Percentiles rank a stretch among this genome's conserved stretches.
Evolutionary conservation across 805 yeast genomes (phyloP).

Genomic region (Priceomyces castillae): DNA sequence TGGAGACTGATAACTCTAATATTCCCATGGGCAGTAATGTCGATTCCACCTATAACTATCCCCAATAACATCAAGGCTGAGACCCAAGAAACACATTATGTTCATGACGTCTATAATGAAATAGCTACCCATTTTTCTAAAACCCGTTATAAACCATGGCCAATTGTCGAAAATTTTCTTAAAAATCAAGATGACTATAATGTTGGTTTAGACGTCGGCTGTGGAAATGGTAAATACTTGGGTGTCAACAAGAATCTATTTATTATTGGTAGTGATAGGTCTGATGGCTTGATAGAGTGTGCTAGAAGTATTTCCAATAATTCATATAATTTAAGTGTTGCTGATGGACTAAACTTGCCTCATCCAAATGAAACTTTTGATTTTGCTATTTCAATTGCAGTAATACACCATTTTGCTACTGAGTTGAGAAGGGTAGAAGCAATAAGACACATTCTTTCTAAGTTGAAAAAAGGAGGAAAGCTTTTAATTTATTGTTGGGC

Average conservation of each 20-base stretch:
- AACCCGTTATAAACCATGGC: constrained; percentile 97
- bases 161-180: constrained; percentile 78
- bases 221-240: constrained; percentile 95
- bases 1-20: not conserved
- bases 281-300: constrained; percentile 65
- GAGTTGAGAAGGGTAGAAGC: constrained; percentile 76
- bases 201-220: constrained; percentile 90
- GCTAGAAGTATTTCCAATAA: constrained; percentile 45
- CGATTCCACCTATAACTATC: constrained; percentile 27
- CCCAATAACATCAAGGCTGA: constrained; percentile 41
- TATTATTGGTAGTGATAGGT: constrained; percentile 73
- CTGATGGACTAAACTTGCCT: constrained; percentile 70
- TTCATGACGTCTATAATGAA: constrained; percentile 89
- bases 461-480: constrained; percentile 57
- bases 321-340: constrained; percentile 59
- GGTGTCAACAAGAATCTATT: constrained; percentile 64
- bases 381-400: constrained; percentile 94
- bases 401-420: constrained; percentile 92
- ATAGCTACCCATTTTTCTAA: constrained; percentile 92
- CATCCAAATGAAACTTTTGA: constrained; percentile 47
- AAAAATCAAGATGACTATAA: constrained; percentile 47
- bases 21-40: constrained; percentile 14
- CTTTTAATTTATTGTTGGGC: constrained; percentile 96
- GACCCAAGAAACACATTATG: constrained; percentile 68
- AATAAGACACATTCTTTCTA: constrained; percentile 61